Conservation (phyloP, 2,329 filamentous ascomycete genomes). For the Plenodomus tracheiphilus region DNA sequence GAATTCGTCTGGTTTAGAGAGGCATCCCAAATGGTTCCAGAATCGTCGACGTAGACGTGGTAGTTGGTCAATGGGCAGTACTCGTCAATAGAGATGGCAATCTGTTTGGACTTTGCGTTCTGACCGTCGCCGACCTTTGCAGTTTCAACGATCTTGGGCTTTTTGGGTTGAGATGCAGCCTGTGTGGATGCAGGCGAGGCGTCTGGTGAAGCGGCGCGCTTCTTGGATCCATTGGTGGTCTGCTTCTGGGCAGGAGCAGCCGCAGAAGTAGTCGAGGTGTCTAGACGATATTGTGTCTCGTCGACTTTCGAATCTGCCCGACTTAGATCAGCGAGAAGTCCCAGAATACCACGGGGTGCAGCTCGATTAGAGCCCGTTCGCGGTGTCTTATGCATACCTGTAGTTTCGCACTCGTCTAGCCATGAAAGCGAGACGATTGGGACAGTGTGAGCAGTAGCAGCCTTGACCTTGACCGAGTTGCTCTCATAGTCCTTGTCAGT, state of each 20-base stretch:
- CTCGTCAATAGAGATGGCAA: constrained; percentile 54
- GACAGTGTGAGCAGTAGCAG: constrained; percentile 53
- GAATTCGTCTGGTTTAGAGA: constrained; percentile 79
- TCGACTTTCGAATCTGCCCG: constrained; percentile 37
- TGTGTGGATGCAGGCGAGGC: constrained; percentile 14
- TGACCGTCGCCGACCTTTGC: constrained; percentile 51
- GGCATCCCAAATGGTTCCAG: constrained; percentile 74
- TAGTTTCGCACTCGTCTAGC: constrained; percentile 60
- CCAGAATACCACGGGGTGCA: not conserved
- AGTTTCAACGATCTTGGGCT: constrained; percentile 29
- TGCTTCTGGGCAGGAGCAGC: constrained; percentile 8
- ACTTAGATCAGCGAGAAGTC: constrained; percentile 1
- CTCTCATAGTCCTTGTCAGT: constrained; percentile 57
- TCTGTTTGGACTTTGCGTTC: constrained; percentile 47
- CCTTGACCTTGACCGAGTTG: constrained; percentile 56
- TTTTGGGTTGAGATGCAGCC: constrained; percentile 17
- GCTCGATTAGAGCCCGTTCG: not conserved
- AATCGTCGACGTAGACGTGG: constrained; percentile 67
- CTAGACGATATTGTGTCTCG: constrained; percentile 45
- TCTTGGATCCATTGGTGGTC: constrained; percentile 31
- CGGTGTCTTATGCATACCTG: constrained; percentile 27
- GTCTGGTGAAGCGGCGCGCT: constrained; percentile 34
- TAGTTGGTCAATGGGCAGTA: constrained; percentile 39
- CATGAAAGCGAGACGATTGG: constrained; percentile 64
- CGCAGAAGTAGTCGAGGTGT: constrained; percentile 6